These are phyloP conservation scores for Schizophyllum amplum DNA, from an alignment of 1,284 basidiomycete genomes.

Conservation along the genomic window DNA sequence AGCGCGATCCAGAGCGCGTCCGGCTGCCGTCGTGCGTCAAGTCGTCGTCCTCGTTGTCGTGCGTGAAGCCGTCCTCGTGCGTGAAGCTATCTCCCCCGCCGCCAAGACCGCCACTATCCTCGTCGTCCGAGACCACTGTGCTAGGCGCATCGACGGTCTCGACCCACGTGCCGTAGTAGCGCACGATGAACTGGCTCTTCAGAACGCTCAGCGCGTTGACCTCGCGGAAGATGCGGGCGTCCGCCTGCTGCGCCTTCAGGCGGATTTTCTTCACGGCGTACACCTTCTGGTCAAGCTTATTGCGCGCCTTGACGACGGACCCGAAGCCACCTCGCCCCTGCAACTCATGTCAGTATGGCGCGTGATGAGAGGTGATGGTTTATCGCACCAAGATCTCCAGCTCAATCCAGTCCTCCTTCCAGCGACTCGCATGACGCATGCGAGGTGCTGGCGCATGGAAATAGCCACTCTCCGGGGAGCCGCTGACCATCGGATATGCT, in stretches of 20 bases:
- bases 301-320: slow-evolving; percentile 88
- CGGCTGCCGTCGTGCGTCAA: slow-evolving; percentile 6
- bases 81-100: too few relatives aligned
- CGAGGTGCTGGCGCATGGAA: slow-evolving; percentile 26
- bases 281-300: slow-evolving; percentile 68
- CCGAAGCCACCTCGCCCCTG: slow-evolving; percentile 92
- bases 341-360: slow-evolving; percentile 2
- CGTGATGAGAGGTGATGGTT: slow-evolving; percentile 13
- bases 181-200: slow-evolving; percentile 85
- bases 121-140: slow-evolving; percentile 37
- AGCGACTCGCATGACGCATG: slow-evolving; percentile 55
- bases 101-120: slow-evolving; percentile 32
- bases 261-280: slow-evolving; percentile 90
- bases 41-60: slow-evolving; percentile 43
- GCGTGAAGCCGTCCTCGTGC: slow-evolving; percentile 32
- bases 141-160: slow-evolving; percentile 51
- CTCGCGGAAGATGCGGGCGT: slow-evolving; percentile 86
- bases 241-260: slow-evolving; percentile 70
- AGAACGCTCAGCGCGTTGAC: slow-evolving; percentile 85
- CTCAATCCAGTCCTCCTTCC: slow-evolving; percentile 84
- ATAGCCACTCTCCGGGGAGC: slow-evolving; percentile 58
- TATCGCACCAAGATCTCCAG: slow-evolving; percentile 55
- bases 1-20: slow-evolving; percentile 18
- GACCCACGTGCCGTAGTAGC: slow-evolving; percentile 84
- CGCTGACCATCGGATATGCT: slow-evolving; percentile 6